Evolutionary conservation across 805 yeast genomes (phyloP), one percentile per base, ranked within the genome.

Genomic region (Brettanomyces nanus): DNA sequence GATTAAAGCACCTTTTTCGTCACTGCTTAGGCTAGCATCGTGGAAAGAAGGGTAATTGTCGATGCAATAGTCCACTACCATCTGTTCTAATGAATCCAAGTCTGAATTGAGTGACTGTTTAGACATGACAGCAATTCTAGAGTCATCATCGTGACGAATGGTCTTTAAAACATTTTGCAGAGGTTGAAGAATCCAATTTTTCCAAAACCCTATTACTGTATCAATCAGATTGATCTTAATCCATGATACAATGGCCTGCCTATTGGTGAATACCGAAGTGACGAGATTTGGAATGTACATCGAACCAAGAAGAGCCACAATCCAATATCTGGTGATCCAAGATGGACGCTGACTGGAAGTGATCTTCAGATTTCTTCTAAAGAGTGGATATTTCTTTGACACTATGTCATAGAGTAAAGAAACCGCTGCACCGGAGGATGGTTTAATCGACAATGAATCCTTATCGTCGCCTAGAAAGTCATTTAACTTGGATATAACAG

Each of bases 131-230:
- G 95, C 82, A 31, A 87, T 74, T 41, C 79, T 73, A 1, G 80
- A 73, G 27, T 68, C 66, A 13, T 82, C 81, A 53, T 89, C 97
- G 56, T 85, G 92, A 37, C 92, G 69, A n/a, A 90, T 78, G 0
- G 95, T 86, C 33, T 75, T 69, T 46, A 85, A 62, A 45, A 90
- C 79, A 48, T 83, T 79, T 30, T 65, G 63, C 15, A 84, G 52
- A 1, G 97, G 98, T 33, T 71, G 71, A 29, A 85, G 62, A 3
- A 90, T 71, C 97, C 98, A 90, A 55, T 89, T 86, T 23, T 66
- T 59, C 66, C 79, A 72, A 48, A 89, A 80, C 4, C 90, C 85
- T 21, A 53, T 51, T 1, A 68, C 51, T 0, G 94, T 80, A n/a
- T 78, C 84, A 13, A 77, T 56, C 5, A 85, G 53, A 37, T 81